Evolutionary conservation across 2,329 filamentous ascomycete genomes (phyloP).

Genomic region (Verruconis gallopava): DNA sequence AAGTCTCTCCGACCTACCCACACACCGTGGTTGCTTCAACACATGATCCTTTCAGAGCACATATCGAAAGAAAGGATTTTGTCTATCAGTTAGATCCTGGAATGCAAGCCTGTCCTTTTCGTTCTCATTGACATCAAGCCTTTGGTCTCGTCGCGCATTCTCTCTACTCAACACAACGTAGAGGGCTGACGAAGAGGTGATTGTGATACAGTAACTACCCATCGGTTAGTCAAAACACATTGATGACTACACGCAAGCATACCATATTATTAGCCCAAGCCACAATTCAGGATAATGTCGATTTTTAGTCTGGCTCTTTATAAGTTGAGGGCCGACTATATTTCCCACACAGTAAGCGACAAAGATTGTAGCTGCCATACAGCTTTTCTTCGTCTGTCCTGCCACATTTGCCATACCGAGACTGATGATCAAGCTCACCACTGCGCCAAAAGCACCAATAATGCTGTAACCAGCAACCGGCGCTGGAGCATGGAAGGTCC

Average conservation of each 20-base stretch:
- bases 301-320: conserved; percentile 51
- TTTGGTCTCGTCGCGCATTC: conserved; percentile 39
- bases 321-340: conserved; percentile 61
- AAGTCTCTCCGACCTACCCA: too few species aligned
- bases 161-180: conserved; percentile 47
- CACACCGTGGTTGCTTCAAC: too few species aligned
- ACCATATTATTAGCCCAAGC: conserved; percentile 53
- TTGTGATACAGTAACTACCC: conserved; percentile 53
- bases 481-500: conserved; percentile 51
- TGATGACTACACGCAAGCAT: conserved; percentile 13
- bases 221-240: not conserved
- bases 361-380: conserved; percentile 61
- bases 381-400: conserved; percentile 65
- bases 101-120: conserved; percentile 55
- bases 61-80: conserved; percentile 57
- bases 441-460: conserved; percentile 60
- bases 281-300: conserved; percentile 60
- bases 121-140: conserved; percentile 39
- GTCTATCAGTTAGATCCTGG: conserved; percentile 53
- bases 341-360: conserved; percentile 66
- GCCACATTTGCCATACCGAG: conserved; percentile 56
- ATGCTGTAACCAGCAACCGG: conserved; percentile 61
- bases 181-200: conserved; percentile 41
- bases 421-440: conserved; percentile 48
- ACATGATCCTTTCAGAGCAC: conserved; percentile 36